A percentile compares a stretch with the other conserved stretches of the same genome.
Evolutionary conservation across 371 early-diverging fungal species (phyloP).

Genomic region (Apophysomyces variabilis): DNA sequence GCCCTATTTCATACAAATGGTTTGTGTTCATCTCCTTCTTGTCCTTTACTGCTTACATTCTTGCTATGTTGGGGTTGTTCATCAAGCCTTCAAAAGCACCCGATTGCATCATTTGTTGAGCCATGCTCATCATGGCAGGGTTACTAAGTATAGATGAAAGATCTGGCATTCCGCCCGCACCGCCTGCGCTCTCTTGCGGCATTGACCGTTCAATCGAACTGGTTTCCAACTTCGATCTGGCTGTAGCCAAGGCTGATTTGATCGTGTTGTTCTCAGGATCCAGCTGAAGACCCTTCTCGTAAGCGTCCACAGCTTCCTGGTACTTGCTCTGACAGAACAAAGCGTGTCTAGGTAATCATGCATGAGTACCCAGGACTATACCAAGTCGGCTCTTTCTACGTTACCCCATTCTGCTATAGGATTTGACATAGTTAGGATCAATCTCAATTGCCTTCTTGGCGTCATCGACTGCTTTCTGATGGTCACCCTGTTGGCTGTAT

Average conservation of each 20-base stretch:
- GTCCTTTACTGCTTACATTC: constrained; percentile 65
- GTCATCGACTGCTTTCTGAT: constrained; percentile 88
- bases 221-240: constrained; percentile 52
- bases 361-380: constrained; percentile 7
- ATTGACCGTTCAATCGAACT: constrained; percentile 41
- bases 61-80: constrained; percentile 86
- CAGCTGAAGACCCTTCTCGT: constrained; percentile 87
- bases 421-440: constrained; percentile 90
- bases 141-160: constrained; percentile 78
- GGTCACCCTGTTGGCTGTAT: constrained; percentile 85
- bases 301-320: constrained; percentile 87
- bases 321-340: constrained; percentile 85
- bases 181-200: constrained; percentile 36
- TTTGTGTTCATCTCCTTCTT: not conserved
- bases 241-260: constrained; percentile 66
- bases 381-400: not conserved
- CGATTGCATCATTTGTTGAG: constrained; percentile 91
- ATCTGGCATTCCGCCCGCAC: constrained; percentile 67
- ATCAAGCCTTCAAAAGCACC: constrained; percentile 84
- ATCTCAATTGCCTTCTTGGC: constrained; percentile 83
- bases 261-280: constrained; percentile 87
- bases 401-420: constrained; percentile 92
- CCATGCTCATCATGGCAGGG: constrained; percentile 94
- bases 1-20: constrained; percentile 55
- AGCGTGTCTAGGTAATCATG: constrained; percentile 68